Evolutionary conservation across 257 asterid species (phyloP).

Genomic region (Cruciata laevipes): DNA sequence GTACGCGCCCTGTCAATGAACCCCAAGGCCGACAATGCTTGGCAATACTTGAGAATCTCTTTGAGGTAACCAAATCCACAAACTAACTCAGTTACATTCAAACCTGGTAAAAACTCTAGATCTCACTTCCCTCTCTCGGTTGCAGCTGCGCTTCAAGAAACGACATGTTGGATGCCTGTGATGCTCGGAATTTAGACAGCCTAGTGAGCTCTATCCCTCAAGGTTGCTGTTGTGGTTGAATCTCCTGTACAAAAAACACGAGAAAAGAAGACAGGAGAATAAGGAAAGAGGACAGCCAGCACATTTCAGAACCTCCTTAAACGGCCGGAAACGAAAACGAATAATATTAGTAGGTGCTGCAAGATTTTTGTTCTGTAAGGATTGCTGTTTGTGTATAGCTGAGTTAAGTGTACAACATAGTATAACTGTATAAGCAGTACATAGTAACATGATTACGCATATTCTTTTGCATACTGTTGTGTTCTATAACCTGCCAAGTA

Average conservation of each 20-base stretch:
- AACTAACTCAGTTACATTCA: not conserved
- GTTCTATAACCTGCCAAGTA: not conserved
- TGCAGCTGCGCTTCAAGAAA: constrained; percentile 84
- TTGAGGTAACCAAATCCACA: constrained; percentile 46
- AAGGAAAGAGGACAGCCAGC: not conserved
- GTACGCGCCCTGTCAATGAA: constrained; percentile 94
- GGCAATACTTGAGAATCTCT: constrained; percentile 96
- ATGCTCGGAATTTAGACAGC: constrained; percentile 79
- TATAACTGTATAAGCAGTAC: too few relatives aligned
- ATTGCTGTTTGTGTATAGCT: not conserved
- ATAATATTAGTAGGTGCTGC: not conserved
- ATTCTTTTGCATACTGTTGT: not conserved
- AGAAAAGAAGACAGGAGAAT: not conserved
- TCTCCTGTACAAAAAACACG: not conserved
- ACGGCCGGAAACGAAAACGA: too few relatives aligned
- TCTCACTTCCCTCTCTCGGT: constrained; percentile 10
- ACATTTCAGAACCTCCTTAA: not conserved
- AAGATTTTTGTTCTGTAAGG: not conserved
- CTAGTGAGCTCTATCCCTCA: constrained; percentile 30
- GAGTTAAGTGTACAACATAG: not conserved
- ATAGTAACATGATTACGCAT: not conserved
- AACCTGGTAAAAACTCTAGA: not conserved
- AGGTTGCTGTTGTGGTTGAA: not conserved
- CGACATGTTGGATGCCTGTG: constrained; percentile 93
- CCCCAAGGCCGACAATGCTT: constrained; percentile 97